Evolutionary conservation across 129 eudicot species (phyloP).

Genomic region (Flaveria brownii): DNA sequence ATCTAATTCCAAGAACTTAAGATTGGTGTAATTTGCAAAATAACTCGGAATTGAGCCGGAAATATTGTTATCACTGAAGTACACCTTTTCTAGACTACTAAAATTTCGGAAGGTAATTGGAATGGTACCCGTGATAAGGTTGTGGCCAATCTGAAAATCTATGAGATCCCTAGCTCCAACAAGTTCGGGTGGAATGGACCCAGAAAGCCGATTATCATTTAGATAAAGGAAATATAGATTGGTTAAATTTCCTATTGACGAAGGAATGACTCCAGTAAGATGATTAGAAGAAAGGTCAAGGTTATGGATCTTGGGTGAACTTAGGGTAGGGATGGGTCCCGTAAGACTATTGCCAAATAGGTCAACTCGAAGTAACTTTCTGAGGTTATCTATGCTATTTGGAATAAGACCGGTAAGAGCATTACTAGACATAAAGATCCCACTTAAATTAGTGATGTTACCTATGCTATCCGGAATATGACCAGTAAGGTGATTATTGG

Average conservation of each 20-base stretch:
- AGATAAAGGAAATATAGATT: conserved; percentile 1
- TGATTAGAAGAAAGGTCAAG: conserved; percentile 20
- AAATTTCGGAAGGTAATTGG: conserved; percentile 17
- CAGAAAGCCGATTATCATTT: conserved; percentile 17
- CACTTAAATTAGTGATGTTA: conserved; percentile 11
- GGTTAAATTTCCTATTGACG: conserved; percentile 22
- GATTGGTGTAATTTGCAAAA: conserved; percentile 6
- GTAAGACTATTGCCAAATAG: conserved; percentile 27
- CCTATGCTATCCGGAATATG: conserved; percentile 26
- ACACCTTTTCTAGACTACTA: background rate
- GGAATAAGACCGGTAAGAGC: conserved; percentile 19
- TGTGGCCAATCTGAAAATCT: background rate
- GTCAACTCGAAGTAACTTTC: background rate
- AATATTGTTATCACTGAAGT: background rate
- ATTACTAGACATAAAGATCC: background rate
- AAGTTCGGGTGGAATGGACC: conserved; percentile 23
- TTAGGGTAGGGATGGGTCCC: conserved; percentile 33
- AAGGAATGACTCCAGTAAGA: conserved; percentile 37
- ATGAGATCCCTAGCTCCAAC: conserved; percentile 6
- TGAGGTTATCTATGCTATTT: conserved; percentile 8
- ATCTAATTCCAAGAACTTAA: background rate
- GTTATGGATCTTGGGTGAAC: background rate
- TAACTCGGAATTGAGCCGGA: conserved; percentile 17
- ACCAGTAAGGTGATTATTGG: conserved; percentile 8
- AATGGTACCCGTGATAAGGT: conserved; percentile 20